Percentiles rank a stretch among this genome's conserved stretches.
phyloP scores from a whole-genome alignment of 2,329 filamentous ascomycete species.

The Fusarium musae region DNA sequence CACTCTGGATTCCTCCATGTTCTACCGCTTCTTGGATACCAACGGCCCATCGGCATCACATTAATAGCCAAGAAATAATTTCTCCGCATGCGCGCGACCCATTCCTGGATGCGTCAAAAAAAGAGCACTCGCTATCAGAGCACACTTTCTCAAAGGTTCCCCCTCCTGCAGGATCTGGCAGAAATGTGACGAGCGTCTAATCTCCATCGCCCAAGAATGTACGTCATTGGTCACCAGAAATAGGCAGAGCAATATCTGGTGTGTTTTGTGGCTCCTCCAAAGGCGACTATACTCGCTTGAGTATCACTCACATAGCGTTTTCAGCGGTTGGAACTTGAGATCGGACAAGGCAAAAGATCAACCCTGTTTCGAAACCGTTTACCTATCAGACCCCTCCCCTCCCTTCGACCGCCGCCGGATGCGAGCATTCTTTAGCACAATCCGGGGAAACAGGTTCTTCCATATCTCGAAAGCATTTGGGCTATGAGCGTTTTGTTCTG shows the following conservation, averaged over 20 bases:
- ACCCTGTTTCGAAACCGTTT: not conserved
- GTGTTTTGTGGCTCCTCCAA: conserved; percentile 13
- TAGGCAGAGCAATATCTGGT: conserved; percentile 2
- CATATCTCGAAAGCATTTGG: conserved; percentile 1
- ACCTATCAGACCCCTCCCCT: not conserved
- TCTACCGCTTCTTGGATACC: not conserved
- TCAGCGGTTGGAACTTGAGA: not conserved
- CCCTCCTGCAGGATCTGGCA: not conserved
- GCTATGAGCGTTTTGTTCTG: not conserved
- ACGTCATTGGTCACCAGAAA: conserved; percentile 25
- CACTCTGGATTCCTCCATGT: not conserved
- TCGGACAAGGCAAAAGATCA: not conserved
- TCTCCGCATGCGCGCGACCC: conserved; percentile 15
- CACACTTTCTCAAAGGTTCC: conserved; percentile 1
- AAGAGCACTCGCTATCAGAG: conserved; percentile 7
- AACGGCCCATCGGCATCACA: not conserved
- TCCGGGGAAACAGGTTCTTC: conserved; percentile 9
- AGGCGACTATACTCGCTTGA: conserved; percentile 24
- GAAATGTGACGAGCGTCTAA: conserved; percentile 15
- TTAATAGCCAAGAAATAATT: conserved; percentile 9
- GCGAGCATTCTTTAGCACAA: conserved; percentile 17
- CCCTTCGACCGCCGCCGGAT: not conserved
- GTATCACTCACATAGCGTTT: conserved; percentile 7
- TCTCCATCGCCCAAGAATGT: not conserved
- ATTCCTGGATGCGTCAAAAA: conserved; percentile 27